A percentile compares a stretch with the other conserved stretches of the same genome.
Evolutionary conservation across 129 eudicot species (phyloP).

Genomic region (Lactuca saligna): DNA sequence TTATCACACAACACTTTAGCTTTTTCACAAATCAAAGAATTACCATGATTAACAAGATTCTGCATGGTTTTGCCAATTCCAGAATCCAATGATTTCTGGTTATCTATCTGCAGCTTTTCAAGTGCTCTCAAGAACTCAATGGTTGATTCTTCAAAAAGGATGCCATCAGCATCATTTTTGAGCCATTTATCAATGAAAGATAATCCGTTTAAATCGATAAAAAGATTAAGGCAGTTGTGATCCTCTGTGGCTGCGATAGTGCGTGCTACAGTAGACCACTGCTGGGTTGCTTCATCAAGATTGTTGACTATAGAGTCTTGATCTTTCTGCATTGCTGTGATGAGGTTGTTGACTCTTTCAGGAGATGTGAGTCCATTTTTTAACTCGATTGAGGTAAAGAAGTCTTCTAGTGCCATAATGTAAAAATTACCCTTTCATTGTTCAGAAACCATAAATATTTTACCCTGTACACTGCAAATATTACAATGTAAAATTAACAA

Average conservation of each 20-base stretch:
- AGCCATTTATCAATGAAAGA: slow-evolving; percentile 54
- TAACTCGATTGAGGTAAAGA: slow-evolving; percentile 67
- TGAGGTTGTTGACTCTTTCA: slow-evolving; percentile 61
- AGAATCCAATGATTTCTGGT: slow-evolving; percentile 29
- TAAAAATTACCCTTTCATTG: background rate
- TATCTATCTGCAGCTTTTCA: slow-evolving; percentile 49
- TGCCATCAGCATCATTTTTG: slow-evolving; percentile 27
- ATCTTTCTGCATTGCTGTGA: slow-evolving; percentile 49
- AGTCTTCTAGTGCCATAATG: slow-evolving; percentile 66
- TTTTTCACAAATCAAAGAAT: slow-evolving; percentile 40
- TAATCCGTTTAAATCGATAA: slow-evolving; percentile 63
- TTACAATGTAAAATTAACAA: background rate
- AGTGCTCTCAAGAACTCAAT: slow-evolving; percentile 50
- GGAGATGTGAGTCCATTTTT: slow-evolving; percentile 72
- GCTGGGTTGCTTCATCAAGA: slow-evolving; percentile 42
- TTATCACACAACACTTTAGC: slow-evolving; percentile 50
- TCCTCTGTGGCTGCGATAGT: slow-evolving; percentile 65
- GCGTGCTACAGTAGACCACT: slow-evolving; percentile 67
- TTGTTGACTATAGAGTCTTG: slow-evolving; percentile 40
- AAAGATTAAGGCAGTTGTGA: slow-evolving; percentile 62
- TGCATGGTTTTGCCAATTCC: slow-evolving; percentile 51
- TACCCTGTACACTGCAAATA: slow-evolving; percentile 10
- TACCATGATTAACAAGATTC: slow-evolving; percentile 43
- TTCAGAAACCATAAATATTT: background rate
- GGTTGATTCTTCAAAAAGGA: slow-evolving; percentile 46